These are phyloP conservation scores for Fusarium sp. DNA, from an alignment of 2,329 filamentous ascomycete species.

Conservation along the genomic window DNA sequence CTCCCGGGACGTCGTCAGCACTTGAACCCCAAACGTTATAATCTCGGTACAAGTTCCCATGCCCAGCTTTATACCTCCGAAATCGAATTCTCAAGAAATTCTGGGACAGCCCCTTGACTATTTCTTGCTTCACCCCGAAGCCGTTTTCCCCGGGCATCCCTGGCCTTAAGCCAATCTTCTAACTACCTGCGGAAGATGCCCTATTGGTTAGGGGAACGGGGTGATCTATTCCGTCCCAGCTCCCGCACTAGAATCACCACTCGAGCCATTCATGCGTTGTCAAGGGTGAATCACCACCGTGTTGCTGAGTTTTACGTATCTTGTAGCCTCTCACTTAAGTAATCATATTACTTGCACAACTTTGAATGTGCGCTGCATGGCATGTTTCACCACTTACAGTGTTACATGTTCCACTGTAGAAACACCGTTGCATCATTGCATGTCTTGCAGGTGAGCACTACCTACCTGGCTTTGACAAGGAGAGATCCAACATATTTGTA, in stretches of 20 bases:
- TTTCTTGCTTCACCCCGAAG: not conserved
- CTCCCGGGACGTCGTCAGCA: not conserved
- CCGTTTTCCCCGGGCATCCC: not conserved
- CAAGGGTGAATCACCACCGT: not conserved
- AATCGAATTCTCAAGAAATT: not conserved
- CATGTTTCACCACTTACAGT: slow-evolving; percentile 32
- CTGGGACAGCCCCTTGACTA: not conserved
- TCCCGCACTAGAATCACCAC: slow-evolving; percentile 1
- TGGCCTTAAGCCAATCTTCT: not conserved
- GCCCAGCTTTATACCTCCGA: not conserved
- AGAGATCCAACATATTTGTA: not conserved
- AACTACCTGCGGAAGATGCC: not conserved
- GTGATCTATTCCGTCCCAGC: slow-evolving; percentile 3
- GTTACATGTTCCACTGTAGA: slow-evolving; percentile 7
- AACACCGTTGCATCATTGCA: slow-evolving; percentile 8
- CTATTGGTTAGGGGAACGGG: not conserved
- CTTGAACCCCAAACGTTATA: not conserved
- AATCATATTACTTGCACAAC: slow-evolving; percentile 12
- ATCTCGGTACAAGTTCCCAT: not conserved
- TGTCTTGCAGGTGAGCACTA: not conserved
- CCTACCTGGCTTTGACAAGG: not conserved
- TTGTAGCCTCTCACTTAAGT: not conserved
- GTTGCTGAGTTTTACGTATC: not conserved
- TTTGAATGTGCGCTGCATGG: slow-evolving; percentile 28
- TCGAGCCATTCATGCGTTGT: slow-evolving; percentile 7